Evolutionary conservation across 23 red algal species (phyloP), one percentile per base, ranked within the genome.

Genomic region (Gracilaria vermiculophylla): DNA sequence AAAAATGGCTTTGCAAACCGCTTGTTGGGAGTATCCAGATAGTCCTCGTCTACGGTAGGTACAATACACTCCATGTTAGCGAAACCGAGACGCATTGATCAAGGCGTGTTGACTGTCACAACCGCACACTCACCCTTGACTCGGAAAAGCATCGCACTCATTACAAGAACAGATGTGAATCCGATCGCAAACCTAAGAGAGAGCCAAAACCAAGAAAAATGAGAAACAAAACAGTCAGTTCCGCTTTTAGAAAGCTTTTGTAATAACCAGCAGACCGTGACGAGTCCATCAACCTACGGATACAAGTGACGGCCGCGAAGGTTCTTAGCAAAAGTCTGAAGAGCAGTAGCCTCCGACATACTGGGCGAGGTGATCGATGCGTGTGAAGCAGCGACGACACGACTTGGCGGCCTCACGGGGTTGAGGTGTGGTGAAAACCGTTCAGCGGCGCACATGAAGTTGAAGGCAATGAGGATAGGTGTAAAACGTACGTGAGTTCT

Each of bases 231-330:
- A 64, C 28, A 64, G 58, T 64, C 58, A 64, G 58, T 28, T 24
- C 29, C 58, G n/a, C 21, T 35, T 11, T 14, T 13, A 34, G 25
- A 14, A 27, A 3, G 12, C 5, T 64, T 3, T 17, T 64, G 1
- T 14, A 9, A 9, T 28, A 0, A 13, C 25, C 17, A 34, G 3
- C 24, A 35, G 17, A 6, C 20, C 10, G 29, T 12, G 58, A 64
- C 35, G 20, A 32, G 42, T 9, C 1, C 42, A 20, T 39, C 1
- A 47, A 82, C 78, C 17, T 65, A 82, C 78, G 78, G 78, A 66
- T 82, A 82, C 78, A 82, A 44, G 40, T 82, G 78, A 40, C 78
- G 78, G 16, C 78, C 78, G 51, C 78, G 78, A 62, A 82, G 78
- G 56, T 82, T 82, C 24, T 82, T 82, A 14, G 60, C 28, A 19